Base-by-base conservation (phyloP, 2,329 filamentous ascomycete genomes). In the Hortaea werneckii region DNA sequence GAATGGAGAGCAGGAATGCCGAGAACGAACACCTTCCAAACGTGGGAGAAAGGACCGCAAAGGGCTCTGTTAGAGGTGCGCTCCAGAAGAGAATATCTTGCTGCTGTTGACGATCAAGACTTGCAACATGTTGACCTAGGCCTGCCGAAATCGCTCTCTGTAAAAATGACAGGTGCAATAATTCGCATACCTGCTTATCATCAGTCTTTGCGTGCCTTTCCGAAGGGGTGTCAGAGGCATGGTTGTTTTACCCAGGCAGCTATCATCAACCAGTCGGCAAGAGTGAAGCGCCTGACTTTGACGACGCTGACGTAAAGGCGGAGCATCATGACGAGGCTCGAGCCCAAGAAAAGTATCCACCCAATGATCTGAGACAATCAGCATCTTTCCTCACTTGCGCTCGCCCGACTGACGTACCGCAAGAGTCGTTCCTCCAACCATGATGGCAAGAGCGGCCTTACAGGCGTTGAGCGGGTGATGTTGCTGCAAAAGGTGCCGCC, bases 21-120 rank as follows among this genome's bases (percentile, higher is more conserved):
- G 44, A 41, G 37, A 50, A 50, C 12, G 47, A 50, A 8, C 44
- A 37, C 10, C 47, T 35, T 7, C 47, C 47, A 10, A 47, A 47
- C 7, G 41, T 40, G 9, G 35, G 35, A 7, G 41, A 35, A 9
- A 47, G 26, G 32, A 47, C 40, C 10, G 37, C 41, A 8, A 44
- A 41, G n/a, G 40, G 41, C 38, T 50, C 40, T 13, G 37, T 27
- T 5, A 47, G 30, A 6, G 27, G 12, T 2, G 40, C 35, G 45
- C 9, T 45, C n/a, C 29, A 13, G n/a, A 26, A 27, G 27, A 45
- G 29, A 8, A 34, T 32, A 20, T 11, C 9, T 28, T 37, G 29
- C 12, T 41, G 39, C 29, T 41, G 9, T 8, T 5, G 6, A 7
- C 12, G 39, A 8, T 11, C 29, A 5, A 41, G 39, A 6, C 6